Evolutionary conservation across 192 early-diverging fungal genomes (phyloP).

Genomic region (Dissophora ornata): DNA sequence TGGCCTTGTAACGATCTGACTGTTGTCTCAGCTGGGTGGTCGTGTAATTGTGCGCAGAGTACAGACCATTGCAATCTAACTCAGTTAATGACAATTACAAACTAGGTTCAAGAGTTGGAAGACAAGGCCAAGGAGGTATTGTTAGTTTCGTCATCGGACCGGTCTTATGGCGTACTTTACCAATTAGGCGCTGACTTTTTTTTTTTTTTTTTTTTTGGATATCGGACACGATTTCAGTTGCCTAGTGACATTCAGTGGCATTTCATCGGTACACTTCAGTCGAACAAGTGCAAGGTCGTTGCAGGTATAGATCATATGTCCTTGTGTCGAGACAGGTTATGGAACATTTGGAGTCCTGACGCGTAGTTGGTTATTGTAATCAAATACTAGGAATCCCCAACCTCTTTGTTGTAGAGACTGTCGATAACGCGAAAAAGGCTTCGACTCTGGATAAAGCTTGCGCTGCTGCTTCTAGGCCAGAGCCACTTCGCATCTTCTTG

Average conservation of each 20-base stretch:
- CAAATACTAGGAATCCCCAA: conserved; percentile 85
- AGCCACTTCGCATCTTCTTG: conserved; percentile 83
- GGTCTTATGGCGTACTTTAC: no score
- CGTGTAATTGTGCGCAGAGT: no score
- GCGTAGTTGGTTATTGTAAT: no score
- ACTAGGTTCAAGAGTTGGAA: conserved; percentile 90
- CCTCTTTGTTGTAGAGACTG: conserved; percentile 92
- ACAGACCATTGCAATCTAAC: no score
- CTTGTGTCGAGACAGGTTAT: background rate
- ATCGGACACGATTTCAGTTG: conserved; percentile 58
- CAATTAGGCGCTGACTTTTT: no score
- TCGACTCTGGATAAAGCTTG: conserved; percentile 84
- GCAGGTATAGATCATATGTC: conserved; percentile 58
- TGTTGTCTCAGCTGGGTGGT: background rate
- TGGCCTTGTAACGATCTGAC: no score
- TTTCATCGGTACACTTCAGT: conserved; percentile 96
- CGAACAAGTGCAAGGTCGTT: conserved; percentile 95
- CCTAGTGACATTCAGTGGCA: conserved; percentile 96
- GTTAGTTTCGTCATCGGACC: no score
- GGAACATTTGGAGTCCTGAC: background rate
- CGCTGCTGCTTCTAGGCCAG: conserved; percentile 51
- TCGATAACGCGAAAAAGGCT: conserved; percentile 88
- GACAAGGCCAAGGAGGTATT: conserved; percentile 82
- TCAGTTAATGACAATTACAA: no score
- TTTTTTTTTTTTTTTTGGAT: background rate